Conservation (phyloP, 2,329 filamentous ascomycete species). For the Fusarium robinianum region DNA sequence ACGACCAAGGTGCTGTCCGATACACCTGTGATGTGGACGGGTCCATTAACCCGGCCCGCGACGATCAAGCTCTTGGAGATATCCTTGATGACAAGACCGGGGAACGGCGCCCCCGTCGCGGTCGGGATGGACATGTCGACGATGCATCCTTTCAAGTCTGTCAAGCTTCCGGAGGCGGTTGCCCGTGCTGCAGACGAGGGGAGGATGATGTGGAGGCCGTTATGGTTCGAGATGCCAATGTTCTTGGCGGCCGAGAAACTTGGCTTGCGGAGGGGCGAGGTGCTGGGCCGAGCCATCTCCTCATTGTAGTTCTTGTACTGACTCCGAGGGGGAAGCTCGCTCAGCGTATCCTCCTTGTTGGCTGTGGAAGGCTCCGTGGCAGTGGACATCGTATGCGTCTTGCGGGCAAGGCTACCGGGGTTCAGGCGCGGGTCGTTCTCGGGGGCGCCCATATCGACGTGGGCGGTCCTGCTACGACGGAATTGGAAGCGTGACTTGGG, state of each 20-base stretch:
- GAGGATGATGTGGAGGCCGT: conserved; percentile 74
- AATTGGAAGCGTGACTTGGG: conserved; percentile 86
- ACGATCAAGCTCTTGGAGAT: conserved; percentile 74
- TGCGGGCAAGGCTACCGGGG: conserved; percentile 42
- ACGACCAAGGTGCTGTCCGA: conserved; percentile 76
- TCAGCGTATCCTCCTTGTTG: conserved; percentile 21
- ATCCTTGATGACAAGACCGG: conserved; percentile 68
- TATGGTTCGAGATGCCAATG: conserved; percentile 69
- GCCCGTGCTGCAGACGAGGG: conserved; percentile 72
- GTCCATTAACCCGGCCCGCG: conserved; percentile 76
- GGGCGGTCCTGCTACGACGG: conserved; percentile 49
- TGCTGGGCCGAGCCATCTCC: conserved; percentile 51
- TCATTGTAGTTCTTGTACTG: conserved; percentile 59
- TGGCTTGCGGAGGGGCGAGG: conserved; percentile 57
- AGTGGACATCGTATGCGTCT: conserved; percentile 26
- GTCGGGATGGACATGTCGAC: conserved; percentile 78
- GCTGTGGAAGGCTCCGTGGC: conserved; percentile 5
- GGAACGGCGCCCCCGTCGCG: conserved; percentile 63
- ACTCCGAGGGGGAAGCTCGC: conserved; percentile 34
- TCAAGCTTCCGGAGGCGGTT: conserved; percentile 74
- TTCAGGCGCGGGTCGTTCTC: conserved; percentile 51
- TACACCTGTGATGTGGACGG: conserved; percentile 80
- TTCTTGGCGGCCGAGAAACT: conserved; percentile 65
- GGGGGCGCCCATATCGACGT: conserved; percentile 50
- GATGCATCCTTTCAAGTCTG: conserved; percentile 70